Conservation (phyloP, 2,329 filamentous ascomycete species). For the Didymella pomorum region DNA sequence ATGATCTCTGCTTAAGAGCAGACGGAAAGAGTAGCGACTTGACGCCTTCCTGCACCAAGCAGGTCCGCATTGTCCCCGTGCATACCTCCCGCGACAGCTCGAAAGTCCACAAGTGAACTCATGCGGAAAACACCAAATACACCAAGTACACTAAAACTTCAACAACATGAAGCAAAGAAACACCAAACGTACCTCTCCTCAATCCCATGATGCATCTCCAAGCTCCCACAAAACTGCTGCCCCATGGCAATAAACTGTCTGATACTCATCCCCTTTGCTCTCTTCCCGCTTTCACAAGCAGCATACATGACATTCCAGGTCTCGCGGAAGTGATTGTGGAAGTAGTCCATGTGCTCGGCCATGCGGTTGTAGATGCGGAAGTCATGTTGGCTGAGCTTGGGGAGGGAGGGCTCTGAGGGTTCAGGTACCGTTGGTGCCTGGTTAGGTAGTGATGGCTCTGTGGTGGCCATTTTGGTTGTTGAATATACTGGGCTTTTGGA, state of each 20-base stretch:
- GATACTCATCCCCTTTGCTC: constrained; percentile 70
- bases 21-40: no score
- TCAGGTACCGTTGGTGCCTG: not conserved
- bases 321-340: constrained; percentile 51
- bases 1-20: no score
- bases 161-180: no score
- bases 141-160: no score
- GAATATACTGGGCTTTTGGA: not conserved
- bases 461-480: constrained; percentile 8
- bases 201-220: constrained; percentile 81
- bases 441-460: constrained; percentile 4
- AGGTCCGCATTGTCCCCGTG: no score
- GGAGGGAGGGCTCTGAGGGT: constrained; percentile 50
- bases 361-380: constrained; percentile 76
- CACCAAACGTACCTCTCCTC: constrained; percentile 69
- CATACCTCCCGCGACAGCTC: no score
- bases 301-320: constrained; percentile 76
- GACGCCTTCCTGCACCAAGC: no score
- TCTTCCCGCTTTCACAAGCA: constrained; percentile 67
- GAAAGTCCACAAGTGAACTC: no score
- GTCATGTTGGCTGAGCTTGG: constrained; percentile 71
- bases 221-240: constrained; percentile 72
- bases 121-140: no score
- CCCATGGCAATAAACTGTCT: constrained; percentile 73
- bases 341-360: constrained; percentile 77